A percentile compares a stretch with the other conserved stretches of the same genome.
phyloP scores from a whole-genome alignment of 805 yeast genomes.

The Debaryomyces prosopidis region DNA sequence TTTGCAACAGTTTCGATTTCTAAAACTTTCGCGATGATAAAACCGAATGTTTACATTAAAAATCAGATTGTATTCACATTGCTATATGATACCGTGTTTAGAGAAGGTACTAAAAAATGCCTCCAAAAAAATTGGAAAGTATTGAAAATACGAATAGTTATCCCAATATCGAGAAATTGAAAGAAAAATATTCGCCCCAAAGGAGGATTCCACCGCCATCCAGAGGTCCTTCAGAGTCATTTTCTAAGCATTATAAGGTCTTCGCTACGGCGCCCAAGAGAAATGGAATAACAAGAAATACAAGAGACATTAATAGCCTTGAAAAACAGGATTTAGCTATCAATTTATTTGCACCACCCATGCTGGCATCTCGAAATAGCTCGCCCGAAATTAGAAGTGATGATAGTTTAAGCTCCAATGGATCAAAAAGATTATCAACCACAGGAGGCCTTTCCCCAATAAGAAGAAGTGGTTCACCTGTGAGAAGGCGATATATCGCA shows the following conservation, averaged over 20 bases:
- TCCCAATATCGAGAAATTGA: slow-evolving; percentile 5
- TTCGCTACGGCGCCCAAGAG: slow-evolving; percentile 8
- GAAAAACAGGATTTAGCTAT: neutral
- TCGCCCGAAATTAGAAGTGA: neutral
- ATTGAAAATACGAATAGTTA: neutral
- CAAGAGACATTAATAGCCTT: neutral
- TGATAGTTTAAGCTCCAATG: neutral
- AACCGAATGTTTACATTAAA: neutral
- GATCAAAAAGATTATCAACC: neutral
- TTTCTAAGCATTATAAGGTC: slow-evolving; percentile 3
- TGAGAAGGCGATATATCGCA: slow-evolving; percentile 27
- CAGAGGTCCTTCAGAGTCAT: slow-evolving; percentile 1
- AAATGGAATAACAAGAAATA: neutral
- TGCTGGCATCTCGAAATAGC: neutral
- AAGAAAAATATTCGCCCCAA: slow-evolving; percentile 10
- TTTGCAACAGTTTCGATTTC: slow-evolving; percentile 1
- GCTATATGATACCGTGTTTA: neutral
- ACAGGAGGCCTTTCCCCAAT: slow-evolving; percentile 19
- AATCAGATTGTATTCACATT: neutral
- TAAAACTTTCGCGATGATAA: neutral
- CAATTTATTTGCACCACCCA: neutral
- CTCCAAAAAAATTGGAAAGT: neutral
- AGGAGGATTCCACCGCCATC: slow-evolving; percentile 7
- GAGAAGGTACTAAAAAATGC: neutral
- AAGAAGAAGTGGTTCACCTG: slow-evolving; percentile 36